Conservation (phyloP, 306 rosid species). For the Herpetospermum pedunculosum region DNA sequence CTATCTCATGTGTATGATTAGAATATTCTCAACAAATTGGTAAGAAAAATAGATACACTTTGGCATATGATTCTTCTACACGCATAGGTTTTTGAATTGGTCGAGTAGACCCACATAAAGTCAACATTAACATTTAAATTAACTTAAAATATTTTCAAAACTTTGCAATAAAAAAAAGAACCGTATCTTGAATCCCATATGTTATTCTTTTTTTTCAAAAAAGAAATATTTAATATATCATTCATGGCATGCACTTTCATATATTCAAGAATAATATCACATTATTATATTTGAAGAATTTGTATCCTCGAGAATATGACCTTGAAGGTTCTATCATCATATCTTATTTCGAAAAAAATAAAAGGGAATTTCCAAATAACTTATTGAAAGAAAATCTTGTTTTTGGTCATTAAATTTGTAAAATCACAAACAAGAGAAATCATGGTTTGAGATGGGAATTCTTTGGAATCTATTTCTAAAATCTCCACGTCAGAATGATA, state of each 20-base stretch:
- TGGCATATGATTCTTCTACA: constrained; percentile 2
- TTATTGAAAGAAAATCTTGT: not conserved
- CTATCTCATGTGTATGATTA: not conserved
- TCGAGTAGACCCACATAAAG: not conserved
- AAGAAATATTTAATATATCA: not conserved
- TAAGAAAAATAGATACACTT: not conserved
- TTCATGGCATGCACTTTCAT: not conserved
- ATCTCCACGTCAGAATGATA: not conserved
- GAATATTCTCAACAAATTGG: constrained; percentile 6
- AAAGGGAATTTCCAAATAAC: not conserved
- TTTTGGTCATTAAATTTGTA: not conserved
- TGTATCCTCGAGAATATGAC: constrained; percentile 1
- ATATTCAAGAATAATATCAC: not conserved
- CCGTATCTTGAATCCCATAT: not conserved
- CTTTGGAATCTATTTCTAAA: not conserved
- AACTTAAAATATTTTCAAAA: not conserved
- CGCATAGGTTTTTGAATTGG: not conserved
- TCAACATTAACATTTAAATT: constrained; percentile 5
- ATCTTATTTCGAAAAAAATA: not conserved
- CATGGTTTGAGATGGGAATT: not conserved
- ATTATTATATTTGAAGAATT: not conserved
- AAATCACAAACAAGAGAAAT: not conserved
- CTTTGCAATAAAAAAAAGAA: not conserved
- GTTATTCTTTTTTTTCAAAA: not conserved
- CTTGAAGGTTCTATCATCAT: not conserved